Evolutionary conservation across 1,284 basidiomycete genomes (phyloP).

Genomic region (Leccinum proliferum): DNA sequence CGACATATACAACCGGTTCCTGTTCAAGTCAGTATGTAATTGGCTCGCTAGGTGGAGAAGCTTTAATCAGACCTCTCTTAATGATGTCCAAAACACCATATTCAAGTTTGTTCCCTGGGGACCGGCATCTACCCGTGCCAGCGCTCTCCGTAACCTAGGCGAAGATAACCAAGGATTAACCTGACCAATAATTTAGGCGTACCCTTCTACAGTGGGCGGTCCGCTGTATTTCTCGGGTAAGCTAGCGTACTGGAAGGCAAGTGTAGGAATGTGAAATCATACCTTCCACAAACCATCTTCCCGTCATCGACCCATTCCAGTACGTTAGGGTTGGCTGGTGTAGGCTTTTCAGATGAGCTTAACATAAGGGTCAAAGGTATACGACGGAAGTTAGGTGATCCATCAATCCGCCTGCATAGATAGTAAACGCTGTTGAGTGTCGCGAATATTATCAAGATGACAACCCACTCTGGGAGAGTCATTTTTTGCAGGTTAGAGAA

Average conservation of each 20-base stretch:
- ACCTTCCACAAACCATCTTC: slow-evolving; percentile 85
- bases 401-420: slow-evolving; percentile 74
- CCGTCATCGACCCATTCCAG: slow-evolving; percentile 36
- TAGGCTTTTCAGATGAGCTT: slow-evolving; percentile 29
- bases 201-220: slow-evolving; percentile 60
- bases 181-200: no score
- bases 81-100: no score
- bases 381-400: slow-evolving; percentile 88
- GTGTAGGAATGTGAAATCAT: slow-evolving; percentile 15
- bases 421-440: slow-evolving; percentile 2
- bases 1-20: slow-evolving; percentile 94
- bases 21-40: slow-evolving; percentile 26
- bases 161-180: no score
- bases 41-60: no score
- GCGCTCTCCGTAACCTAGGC: no score
- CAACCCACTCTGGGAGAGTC: slow-evolving; percentile 81
- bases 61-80: no score
- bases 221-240: slow-evolving; percentile 45
- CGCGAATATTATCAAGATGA: neutral
- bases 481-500: slow-evolving; percentile 95
- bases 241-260: neutral
- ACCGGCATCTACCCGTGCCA: no score
- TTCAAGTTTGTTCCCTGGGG: no score
- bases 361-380: slow-evolving; percentile 60
- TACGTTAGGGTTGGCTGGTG: slow-evolving; percentile 31